These are phyloP conservation scores for Microbotryum silenes-acaulis DNA, from an alignment of 1,284 basidiomycete genomes.

Conservation along the genomic window DNA sequence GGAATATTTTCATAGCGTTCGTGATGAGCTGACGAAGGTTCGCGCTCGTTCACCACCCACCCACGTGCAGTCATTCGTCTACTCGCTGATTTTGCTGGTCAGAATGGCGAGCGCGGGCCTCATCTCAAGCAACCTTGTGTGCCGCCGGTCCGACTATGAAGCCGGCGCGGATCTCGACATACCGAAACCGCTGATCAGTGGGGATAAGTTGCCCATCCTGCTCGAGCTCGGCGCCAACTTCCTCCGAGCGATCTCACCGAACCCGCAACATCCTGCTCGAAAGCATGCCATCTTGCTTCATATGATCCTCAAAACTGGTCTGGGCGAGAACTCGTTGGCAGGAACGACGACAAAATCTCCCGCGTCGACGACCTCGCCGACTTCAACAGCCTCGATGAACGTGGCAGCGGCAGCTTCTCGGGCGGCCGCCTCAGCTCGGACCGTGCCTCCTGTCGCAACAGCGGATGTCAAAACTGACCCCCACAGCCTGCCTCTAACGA, in stretches of 20 bases:
- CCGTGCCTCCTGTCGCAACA: no score
- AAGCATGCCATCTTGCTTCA: conserved; percentile 19
- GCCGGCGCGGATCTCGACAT: conserved; percentile 12
- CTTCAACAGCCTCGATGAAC: no score
- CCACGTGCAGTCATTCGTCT: conserved; percentile 14
- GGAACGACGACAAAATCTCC: conserved; percentile 60
- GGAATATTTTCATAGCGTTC: not conserved
- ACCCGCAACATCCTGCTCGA: conserved; percentile 17
- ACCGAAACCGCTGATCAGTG: conserved; percentile 12
- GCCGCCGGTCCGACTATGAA: conserved; percentile 19
- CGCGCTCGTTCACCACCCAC: no score
- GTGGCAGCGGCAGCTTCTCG: no score
- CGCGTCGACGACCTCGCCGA: no score
- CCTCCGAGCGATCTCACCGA: conserved; percentile 22
- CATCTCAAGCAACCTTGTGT: conserved; percentile 19
- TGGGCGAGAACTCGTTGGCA: conserved; percentile 55
- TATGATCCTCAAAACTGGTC: conserved; percentile 11
- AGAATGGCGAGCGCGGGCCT: conserved; percentile 11
- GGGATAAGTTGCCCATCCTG: conserved; percentile 20
- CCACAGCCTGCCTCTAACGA: no score
- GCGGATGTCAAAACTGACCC: no score
- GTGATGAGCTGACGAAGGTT: not conserved
- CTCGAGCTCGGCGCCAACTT: conserved; percentile 24
- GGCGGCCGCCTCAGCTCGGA: no score
- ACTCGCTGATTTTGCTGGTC: conserved; percentile 11